phyloP scores from a whole-genome alignment of 768 basidiomycete species.

The Royoungia palumana region DNA sequence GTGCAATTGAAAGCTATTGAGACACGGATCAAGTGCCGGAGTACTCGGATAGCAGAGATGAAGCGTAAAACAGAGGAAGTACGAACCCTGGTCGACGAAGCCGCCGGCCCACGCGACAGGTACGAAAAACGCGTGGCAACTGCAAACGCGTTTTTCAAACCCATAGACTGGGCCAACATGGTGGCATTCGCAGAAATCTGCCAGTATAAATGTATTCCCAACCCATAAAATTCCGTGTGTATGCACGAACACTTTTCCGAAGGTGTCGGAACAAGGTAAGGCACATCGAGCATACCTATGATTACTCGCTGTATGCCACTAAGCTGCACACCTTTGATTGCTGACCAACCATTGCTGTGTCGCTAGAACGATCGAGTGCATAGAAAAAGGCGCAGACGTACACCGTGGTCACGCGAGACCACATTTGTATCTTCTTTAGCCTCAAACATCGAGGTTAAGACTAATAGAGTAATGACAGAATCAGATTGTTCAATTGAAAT shows the following conservation, averaged over 20 bases:
- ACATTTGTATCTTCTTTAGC: neutral
- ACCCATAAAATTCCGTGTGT: neutral
- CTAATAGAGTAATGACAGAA: neutral
- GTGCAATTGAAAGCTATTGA: neutral
- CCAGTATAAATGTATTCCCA: neutral
- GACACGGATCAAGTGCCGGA: neutral
- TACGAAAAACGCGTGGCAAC: neutral
- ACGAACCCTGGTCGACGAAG: neutral
- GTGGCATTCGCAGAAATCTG: neutral
- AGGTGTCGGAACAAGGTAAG: neutral
- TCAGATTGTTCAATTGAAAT: neutral
- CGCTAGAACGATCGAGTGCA: neutral
- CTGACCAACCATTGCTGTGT: neutral
- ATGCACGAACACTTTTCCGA: constrained; percentile 5
- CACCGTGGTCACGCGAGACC: too few species aligned
- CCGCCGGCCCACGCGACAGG: neutral
- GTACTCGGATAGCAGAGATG: neutral
- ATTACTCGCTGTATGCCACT: neutral
- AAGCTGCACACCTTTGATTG: neutral
- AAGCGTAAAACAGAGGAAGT: neutral
- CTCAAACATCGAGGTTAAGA: too few species aligned
- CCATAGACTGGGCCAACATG: constrained; percentile 3
- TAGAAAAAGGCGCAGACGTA: neutral
- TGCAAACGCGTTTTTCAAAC: neutral
- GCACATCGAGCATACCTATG: neutral